These are phyloP conservation scores for Ilyonectria mors-panacis DNA, from an alignment of 2,329 filamentous ascomycete species.

Conservation along the genomic window DNA sequence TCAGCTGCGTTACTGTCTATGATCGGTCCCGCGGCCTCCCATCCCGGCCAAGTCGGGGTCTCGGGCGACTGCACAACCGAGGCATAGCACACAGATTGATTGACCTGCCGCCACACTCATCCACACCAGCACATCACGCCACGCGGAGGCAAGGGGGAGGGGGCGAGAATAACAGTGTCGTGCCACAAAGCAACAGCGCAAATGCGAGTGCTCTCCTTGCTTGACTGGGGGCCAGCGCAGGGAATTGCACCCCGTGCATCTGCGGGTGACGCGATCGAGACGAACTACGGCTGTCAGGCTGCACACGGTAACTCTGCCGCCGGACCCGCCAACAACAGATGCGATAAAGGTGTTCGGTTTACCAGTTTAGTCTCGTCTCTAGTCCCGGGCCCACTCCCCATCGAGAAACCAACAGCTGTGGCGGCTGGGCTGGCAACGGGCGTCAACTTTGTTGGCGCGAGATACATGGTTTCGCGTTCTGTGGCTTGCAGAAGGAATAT, in stretches of 20 bases:
- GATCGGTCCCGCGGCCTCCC: background rate
- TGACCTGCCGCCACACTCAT: background rate
- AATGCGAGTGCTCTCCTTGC: background rate
- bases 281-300: too few species aligned
- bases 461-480: background rate
- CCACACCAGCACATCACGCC: background rate
- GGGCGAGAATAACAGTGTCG: background rate
- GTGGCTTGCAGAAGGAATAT: too few species aligned
- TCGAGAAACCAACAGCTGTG: too few species aligned
- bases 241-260: too few species aligned
- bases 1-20: too few species aligned
- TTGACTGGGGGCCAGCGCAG: background rate
- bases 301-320: too few species aligned
- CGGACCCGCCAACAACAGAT: too few species aligned
- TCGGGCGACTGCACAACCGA: background rate
- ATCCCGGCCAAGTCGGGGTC: background rate
- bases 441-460: background rate
- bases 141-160: background rate
- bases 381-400: too few species aligned
- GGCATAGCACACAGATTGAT: background rate
- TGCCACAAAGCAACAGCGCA: background rate
- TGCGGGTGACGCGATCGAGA: too few species aligned
- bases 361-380: too few species aligned
- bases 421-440: too few species aligned
- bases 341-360: too few species aligned